Percentiles rank a stretch among this genome's conserved stretches.
Conservation (phyloP, 768 basidiomycete species). For the Suillus cothurnatus region DNA sequence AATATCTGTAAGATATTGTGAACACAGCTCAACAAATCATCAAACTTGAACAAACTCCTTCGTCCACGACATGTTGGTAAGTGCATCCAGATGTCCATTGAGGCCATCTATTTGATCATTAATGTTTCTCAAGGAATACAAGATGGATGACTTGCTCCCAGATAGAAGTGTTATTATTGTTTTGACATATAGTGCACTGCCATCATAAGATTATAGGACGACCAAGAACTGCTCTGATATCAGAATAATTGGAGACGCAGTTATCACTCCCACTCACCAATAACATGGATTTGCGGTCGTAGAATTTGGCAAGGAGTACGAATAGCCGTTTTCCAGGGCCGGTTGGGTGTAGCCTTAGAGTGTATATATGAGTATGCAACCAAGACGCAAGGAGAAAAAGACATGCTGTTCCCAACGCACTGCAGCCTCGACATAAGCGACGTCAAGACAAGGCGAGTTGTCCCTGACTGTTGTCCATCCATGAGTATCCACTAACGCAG, state of each 20-base stretch:
- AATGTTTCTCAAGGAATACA: background rate
- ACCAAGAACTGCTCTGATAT: constrained; percentile 48
- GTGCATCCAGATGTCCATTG: constrained; percentile 6
- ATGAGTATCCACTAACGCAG: constrained; percentile 19
- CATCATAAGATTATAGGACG: constrained; percentile 55
- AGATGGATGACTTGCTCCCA: constrained; percentile 31
- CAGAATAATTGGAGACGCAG: background rate
- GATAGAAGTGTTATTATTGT: constrained; percentile 14
- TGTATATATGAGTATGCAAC: background rate
- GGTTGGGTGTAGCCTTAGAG: constrained; percentile 28
- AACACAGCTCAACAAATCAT: background rate
- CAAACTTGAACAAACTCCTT: background rate
- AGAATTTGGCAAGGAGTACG: constrained; percentile 25
- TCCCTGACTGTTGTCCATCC: constrained; percentile 28
- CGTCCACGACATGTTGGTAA: background rate
- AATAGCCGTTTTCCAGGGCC: constrained; percentile 16
- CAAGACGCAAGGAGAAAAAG: background rate
- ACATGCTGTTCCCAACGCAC: constrained; percentile 30
- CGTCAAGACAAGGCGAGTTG: constrained; percentile 23
- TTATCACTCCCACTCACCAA: constrained; percentile 20
- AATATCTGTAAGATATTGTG: constrained; percentile 27
- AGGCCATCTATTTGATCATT: constrained; percentile 23
- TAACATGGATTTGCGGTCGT: constrained; percentile 30
- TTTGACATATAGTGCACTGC: constrained; percentile 55
- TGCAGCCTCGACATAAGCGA: constrained; percentile 33